phyloP scores from a whole-genome alignment of 805 yeast species.

The Monosporozyma unispora region DNA sequence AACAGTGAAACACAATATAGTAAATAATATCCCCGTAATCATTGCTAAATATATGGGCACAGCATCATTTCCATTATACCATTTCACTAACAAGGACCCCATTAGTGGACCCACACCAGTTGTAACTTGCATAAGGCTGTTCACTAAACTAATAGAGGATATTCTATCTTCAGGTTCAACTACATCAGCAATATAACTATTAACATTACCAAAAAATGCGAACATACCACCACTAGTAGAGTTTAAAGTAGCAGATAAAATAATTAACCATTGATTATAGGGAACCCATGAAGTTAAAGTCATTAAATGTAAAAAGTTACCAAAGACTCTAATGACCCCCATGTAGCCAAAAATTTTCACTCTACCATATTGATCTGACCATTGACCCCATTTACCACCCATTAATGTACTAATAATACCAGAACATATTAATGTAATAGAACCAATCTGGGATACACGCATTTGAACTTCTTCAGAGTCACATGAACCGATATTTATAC shows the following conservation, averaged over 20 bases:
- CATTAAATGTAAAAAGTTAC: slow-evolving; percentile 14
- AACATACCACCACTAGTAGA: slow-evolving; percentile 56
- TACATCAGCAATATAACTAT: slow-evolving; percentile 69
- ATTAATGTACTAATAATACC: slow-evolving; percentile 43
- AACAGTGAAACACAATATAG: slow-evolving; percentile 31
- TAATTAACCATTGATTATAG: slow-evolving; percentile 33
- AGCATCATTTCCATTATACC: slow-evolving; percentile 22
- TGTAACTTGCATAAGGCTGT: slow-evolving; percentile 53
- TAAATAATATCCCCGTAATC: slow-evolving; percentile 25
- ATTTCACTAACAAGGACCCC: slow-evolving; percentile 36
- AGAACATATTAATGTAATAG: slow-evolving; percentile 33
- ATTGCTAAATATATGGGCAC: slow-evolving; percentile 28
- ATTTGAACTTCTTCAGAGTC: slow-evolving; percentile 35
- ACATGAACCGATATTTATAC: slow-evolving; percentile 28
- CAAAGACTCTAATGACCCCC: slow-evolving; percentile 19
- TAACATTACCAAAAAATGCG: slow-evolving; percentile 47
- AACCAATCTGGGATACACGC: slow-evolving; percentile 40
- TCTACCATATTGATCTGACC: slow-evolving; percentile 60
- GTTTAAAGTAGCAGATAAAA: slow-evolving; percentile 38
- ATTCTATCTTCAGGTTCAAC: slow-evolving; percentile 53
- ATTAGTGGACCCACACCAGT: slow-evolving; percentile 56
- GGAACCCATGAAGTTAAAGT: slow-evolving; percentile 30
- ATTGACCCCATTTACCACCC: slow-evolving; percentile 54
- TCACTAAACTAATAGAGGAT: slow-evolving; percentile 46
- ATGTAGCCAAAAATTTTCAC: slow-evolving; percentile 37